A percentile compares a stretch with the other conserved stretches of the same genome.
Evolutionary conservation across 495 filamentous ascomycete species (phyloP).

Genomic region (Aspergillus asperescens): DNA sequence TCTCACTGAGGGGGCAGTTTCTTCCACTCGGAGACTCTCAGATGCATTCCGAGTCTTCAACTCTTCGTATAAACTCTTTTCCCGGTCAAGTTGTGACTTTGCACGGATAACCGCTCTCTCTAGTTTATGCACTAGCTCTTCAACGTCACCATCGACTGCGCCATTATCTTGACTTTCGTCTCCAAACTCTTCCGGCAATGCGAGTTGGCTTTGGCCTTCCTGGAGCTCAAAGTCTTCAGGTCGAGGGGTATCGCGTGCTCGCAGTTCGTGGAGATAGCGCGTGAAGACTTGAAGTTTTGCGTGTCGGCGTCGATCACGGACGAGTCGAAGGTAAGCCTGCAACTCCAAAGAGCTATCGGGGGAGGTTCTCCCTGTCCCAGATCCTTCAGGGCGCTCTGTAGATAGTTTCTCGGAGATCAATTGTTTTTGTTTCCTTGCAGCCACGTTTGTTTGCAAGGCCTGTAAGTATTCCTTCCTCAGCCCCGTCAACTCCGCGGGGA

Average conservation of each 20-base stretch:
- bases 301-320: slow-evolving; percentile 51
- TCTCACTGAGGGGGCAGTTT: slow-evolving; percentile 32
- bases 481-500: slow-evolving; percentile 36
- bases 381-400: not conserved
- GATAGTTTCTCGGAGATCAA: slow-evolving; percentile 27
- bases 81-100: slow-evolving; percentile 54
- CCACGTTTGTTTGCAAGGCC: slow-evolving; percentile 53
- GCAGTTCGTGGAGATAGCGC: slow-evolving; percentile 38
- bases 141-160: slow-evolving; percentile 30
- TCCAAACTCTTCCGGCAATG: slow-evolving; percentile 37
- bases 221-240: slow-evolving; percentile 42
- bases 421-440: slow-evolving; percentile 46
- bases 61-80: slow-evolving; percentile 57
- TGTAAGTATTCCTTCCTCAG: slow-evolving; percentile 50
- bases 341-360: slow-evolving; percentile 32
- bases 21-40: slow-evolving; percentile 10
- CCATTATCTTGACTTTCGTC: slow-evolving; percentile 2
- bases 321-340: slow-evolving; percentile 49
- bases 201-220: slow-evolving; percentile 37
- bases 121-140: slow-evolving; percentile 53
- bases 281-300: slow-evolving; percentile 51
- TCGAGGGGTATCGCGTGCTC: slow-evolving; percentile 38
- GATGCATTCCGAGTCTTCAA: slow-evolving; percentile 38
- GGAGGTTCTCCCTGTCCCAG: not conserved
- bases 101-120: slow-evolving; percentile 61